Percentiles rank a stretch among this genome's conserved stretches.
Evolutionary conservation across 768 basidiomycete species (phyloP).

Genomic region (Paxillus ammoniavirescens): DNA sequence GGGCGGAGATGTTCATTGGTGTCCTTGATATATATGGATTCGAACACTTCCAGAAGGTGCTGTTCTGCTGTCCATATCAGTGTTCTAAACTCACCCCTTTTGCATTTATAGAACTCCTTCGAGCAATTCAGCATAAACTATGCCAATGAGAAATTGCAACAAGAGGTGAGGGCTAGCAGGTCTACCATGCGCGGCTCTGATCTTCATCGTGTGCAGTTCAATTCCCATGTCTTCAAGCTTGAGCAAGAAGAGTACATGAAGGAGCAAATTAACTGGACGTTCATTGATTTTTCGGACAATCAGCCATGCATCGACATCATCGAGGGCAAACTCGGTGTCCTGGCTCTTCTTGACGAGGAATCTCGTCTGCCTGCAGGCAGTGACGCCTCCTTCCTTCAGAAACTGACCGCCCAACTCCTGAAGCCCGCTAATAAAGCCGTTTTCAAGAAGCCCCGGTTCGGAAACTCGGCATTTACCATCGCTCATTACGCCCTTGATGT

Average conservation of each 20-base stretch:
- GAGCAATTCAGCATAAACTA: conserved; percentile 99
- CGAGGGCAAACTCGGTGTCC: conserved; percentile 93
- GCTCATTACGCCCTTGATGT: conserved; percentile 98
- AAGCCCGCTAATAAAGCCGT: conserved; percentile 85
- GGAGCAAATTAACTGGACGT: conserved; percentile 99
- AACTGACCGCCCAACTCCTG: conserved; percentile 79
- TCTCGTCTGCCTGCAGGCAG: conserved; percentile 93
- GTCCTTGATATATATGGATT: conserved; percentile 98
- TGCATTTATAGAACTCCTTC: conserved; percentile 68
- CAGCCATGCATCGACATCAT: conserved; percentile 99
- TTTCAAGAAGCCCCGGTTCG: conserved; percentile 99
- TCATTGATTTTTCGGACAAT: conserved; percentile 99
- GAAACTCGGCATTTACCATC: conserved; percentile 95
- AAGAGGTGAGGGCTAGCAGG: conserved; percentile 64
- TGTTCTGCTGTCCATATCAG: background rate
- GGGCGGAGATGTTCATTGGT: conserved; percentile 98
- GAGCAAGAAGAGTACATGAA: conserved; percentile 99
- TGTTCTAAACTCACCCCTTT: conserved; percentile 4
- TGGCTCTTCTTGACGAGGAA: conserved; percentile 95
- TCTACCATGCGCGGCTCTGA: conserved; percentile 10
- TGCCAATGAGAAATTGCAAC: conserved; percentile 96
- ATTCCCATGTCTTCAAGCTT: conserved; percentile 98
- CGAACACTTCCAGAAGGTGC: conserved; percentile 93
- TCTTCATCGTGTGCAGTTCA: conserved; percentile 60
- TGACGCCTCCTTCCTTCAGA: conserved; percentile 90